A percentile compares a stretch with the other conserved stretches of the same genome.
Evolutionary conservation across 2,329 filamentous ascomycete genomes (phyloP).

Genomic region (Didymella sp.): DNA sequence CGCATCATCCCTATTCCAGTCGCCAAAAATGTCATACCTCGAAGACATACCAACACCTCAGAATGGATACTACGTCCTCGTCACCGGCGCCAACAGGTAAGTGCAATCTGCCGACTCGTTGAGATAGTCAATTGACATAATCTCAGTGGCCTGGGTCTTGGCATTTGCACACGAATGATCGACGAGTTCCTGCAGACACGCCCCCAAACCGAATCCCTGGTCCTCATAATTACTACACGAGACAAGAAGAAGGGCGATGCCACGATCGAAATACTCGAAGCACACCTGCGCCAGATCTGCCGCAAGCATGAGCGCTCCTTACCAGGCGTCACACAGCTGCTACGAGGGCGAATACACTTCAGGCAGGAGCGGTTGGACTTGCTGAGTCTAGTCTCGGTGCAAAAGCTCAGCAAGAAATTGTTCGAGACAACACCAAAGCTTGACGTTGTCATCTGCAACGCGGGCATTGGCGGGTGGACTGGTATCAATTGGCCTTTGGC

Average conservation of each 20-base stretch:
- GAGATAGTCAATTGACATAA: constrained; percentile 36
- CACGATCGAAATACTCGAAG: constrained; percentile 70
- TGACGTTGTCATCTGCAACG: constrained; percentile 83
- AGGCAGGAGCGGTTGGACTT: constrained; percentile 66
- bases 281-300: constrained; percentile 63
- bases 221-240: constrained; percentile 85
- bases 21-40: constrained; percentile 26
- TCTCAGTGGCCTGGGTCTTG: constrained; percentile 81
- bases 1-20: constrained; percentile 10
- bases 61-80: constrained; percentile 64
- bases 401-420: constrained; percentile 60
- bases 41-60: constrained; percentile 36
- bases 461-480: constrained; percentile 85
- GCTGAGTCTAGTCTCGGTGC: constrained; percentile 62
- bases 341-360: constrained; percentile 57
- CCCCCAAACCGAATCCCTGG: constrained; percentile 71
- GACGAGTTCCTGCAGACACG: constrained; percentile 83
- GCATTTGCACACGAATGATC: constrained; percentile 82
- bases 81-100: constrained; percentile 89
- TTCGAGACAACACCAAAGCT: constrained; percentile 70
- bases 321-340: constrained; percentile 50
- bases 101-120: rapidly evolving
- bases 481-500: constrained; percentile 75
- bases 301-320: constrained; percentile 46
- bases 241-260: constrained; percentile 74